These are phyloP conservation scores for Musa troglodytarum DNA, from an alignment of 176 grass and related monocot species.

Conservation along the genomic window DNA sequence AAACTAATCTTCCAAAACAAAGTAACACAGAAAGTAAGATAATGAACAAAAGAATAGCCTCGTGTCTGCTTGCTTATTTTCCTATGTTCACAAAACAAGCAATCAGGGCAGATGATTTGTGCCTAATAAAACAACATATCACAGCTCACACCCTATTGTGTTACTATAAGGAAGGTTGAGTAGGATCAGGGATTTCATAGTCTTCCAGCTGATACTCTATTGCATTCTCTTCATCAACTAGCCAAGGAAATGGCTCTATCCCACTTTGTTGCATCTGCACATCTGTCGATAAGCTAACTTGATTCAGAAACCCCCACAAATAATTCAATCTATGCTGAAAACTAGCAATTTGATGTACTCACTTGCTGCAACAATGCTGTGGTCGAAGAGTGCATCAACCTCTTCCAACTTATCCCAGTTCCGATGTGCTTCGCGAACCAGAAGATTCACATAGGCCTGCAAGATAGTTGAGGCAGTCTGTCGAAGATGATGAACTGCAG, in stretches of 20 bases:
- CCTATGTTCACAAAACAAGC: not conserved
- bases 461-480: not conserved
- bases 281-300: not conserved
- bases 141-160: not conserved
- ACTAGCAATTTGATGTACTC: not conserved
- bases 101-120: not conserved
- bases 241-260: not conserved
- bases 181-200: not conserved
- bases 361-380: not conserved
- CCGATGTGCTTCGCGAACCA: slow-evolving; percentile 3
- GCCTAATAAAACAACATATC: not conserved
- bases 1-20: not conserved
- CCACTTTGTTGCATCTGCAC: not conserved
- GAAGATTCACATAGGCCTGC: not conserved
- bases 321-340: too few species aligned
- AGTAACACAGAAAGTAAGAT: not conserved
- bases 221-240: not conserved
- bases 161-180: not conserved
- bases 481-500: not conserved
- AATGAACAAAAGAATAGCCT: slow-evolving; percentile 3
- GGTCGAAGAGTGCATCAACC: not conserved
- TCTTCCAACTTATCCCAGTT: slow-evolving; percentile 10
- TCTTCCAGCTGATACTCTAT: not conserved
- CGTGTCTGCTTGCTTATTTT: not conserved
- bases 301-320: not conserved